Evolutionary conservation across 495 filamentous ascomycete species (phyloP), one percentile per base, ranked within the genome.

Genomic region (Cercophora newfieldiana): DNA sequence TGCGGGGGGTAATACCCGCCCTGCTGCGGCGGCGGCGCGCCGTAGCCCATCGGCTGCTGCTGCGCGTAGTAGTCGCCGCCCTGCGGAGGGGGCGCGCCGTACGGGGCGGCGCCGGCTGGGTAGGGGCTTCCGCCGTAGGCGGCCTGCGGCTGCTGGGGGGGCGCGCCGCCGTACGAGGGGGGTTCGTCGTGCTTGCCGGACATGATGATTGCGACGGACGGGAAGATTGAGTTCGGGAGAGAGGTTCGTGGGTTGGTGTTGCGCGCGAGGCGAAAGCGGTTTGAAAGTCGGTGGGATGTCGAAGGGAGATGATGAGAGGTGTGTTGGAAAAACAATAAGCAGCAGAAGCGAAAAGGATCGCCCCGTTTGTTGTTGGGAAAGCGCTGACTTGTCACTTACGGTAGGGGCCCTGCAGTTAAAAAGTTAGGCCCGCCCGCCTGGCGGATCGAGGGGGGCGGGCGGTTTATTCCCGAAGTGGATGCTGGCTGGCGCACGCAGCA

Each of bases 1-100:
- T 63, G 61, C 16, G 61, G 59, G 18, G 59, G 59, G 25, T 61
- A 61, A 25, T 61, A 61, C 24, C 59, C 59, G 37, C 48, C 51
- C 26, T 59, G n/a, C n/a, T n/a, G 63, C 26, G 53, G 70, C 30
- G 68, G 73, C 50, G 75, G 78, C 55, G 72, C 74, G 59, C 75
- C 71, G 72, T 81, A 81, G 58, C 76, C 76, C 80, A 82, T 82
- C 65, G 72, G 72, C 47, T 75, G 78, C 19, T 68, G 67, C 7
- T 69, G 70, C 62, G 74, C 71, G 72, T 82, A 81, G 67, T 80
- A 75, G 47, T 53, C 69, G 50, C 62, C 67, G 29, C 44, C 28
- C 29, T 44, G 48, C 24, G 60, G 67, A 16, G 55, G 66, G 19
- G 65, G 62, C 14, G 53, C 26, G 63, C 55, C 68, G 33, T 63